Conservation (phyloP, 164 flowering plant species). For the Paratinospora sagittata region DNA sequence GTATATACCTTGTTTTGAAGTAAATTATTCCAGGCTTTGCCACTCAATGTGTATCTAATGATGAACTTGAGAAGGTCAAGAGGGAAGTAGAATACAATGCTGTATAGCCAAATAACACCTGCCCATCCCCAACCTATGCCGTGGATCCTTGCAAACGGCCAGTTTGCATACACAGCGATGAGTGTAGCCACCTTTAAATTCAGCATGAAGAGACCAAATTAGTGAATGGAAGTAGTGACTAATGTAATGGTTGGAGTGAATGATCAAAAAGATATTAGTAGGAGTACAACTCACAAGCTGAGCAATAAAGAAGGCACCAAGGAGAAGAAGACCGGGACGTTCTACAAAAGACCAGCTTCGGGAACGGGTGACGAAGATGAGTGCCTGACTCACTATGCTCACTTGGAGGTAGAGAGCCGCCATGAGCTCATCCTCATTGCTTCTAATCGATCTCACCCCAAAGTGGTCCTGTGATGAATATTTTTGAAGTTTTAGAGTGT, state of each 20-base stretch:
- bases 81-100: slow-evolving; percentile 30
- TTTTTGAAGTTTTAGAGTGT: neutral
- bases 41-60: slow-evolving; percentile 32
- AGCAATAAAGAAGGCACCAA: slow-evolving; percentile 19
- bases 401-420: slow-evolving; percentile 29
- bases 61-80: slow-evolving; percentile 36
- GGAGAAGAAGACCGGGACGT: slow-evolving; percentile 25
- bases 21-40: slow-evolving; percentile 40
- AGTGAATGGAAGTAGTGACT: neutral
- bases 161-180: slow-evolving; percentile 26
- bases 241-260: neutral
- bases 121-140: slow-evolving; percentile 52
- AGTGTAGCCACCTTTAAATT: slow-evolving; percentile 19
- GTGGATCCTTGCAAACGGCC: slow-evolving; percentile 31
- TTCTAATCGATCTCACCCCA: slow-evolving; percentile 21
- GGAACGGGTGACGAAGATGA: slow-evolving; percentile 28
- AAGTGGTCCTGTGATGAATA: slow-evolving; percentile 19
- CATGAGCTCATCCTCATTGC: slow-evolving; percentile 18
- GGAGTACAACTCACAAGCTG: slow-evolving; percentile 17
- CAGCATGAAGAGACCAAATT: neutral
- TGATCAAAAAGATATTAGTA: no score
- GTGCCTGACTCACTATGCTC: slow-evolving; percentile 29
- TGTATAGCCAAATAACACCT: slow-evolving; percentile 38
- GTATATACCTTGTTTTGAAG: slow-evolving; percentile 33
- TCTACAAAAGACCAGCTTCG: slow-evolving; percentile 29